Evolutionary conservation across 345 rosid genomes (phyloP), one percentile per base, ranked within the genome.

Genomic region (Murraya koenigii): DNA sequence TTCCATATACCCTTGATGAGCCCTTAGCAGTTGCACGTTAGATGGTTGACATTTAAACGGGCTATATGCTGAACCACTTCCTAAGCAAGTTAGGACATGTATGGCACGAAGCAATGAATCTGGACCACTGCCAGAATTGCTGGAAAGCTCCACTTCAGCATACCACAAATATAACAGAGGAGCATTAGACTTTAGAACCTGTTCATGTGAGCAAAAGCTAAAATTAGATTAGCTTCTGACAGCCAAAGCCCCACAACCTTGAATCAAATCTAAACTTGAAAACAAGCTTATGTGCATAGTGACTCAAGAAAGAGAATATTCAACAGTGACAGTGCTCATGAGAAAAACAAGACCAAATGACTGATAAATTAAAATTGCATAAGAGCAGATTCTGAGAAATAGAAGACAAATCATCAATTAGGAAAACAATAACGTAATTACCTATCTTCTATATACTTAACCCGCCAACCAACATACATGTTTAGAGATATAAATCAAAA

Each of bases 1-100:
- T 67, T 96, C 98, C 80, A 84, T 89, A 77, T 89, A 92, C 38
- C 99, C 97, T 80, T 91, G 99, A 76, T 84, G 98, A 13, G 97
- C 97, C 86, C 94, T 91, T 72, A 96, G 88, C 74, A 96, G 74
- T 83, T 92, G 97, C 92, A 91, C 49, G 74, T 88, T 89, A 35
- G 92, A 90, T 60, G 94, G 94, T 80, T 86, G 91, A 80, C 82
- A 75, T 75, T 83, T 88, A 84, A 84, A 96, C 6, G 97, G 90
- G 79, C 68, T 77, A 80, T 91, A 96, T 22, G 80, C 59, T 76
- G 74, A 69, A 81, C 90, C 93, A 84, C 94, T 91, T 84, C 97
- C 98, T 38, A 94, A 84, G 87, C 92, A 92, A 74, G 88, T 86
- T 55, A 94, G 85, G 77, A 94, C 87, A 78, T 94, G 95, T 80